A percentile compares a stretch with the other conserved stretches of the same genome.
phyloP scores from a whole-genome alignment of 1,284 basidiomycete genomes.

The Sporisorium iseilematis-ciliati region DNA sequence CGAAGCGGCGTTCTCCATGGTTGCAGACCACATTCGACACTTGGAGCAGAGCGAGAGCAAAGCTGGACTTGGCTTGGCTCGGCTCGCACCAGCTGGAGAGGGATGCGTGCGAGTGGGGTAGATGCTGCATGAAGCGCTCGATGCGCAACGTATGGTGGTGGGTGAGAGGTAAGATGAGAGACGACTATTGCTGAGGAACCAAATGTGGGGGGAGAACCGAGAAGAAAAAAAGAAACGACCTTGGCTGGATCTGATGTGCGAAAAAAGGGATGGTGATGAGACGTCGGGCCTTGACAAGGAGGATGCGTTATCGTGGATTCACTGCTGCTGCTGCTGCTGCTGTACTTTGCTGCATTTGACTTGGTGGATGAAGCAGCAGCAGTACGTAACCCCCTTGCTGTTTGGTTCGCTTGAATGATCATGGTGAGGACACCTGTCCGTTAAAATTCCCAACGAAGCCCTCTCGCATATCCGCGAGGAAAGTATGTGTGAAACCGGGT shows the following conservation, averaged over 20 bases:
- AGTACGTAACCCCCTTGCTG: conserved; percentile 32
- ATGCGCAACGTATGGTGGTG: conserved; percentile 1
- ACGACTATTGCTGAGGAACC: conserved; percentile 10
- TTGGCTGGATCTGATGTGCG: conserved; percentile 22
- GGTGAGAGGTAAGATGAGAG: neutral
- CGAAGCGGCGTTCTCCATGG: neutral
- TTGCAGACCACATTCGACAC: conserved; percentile 1
- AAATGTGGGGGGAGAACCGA: neutral
- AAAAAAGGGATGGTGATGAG: conserved; percentile 14
- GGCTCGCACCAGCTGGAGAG: neutral
- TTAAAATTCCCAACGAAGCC: conserved; percentile 48
- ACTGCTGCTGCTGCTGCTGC: conserved; percentile 5
- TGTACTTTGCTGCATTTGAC: conserved; percentile 14
- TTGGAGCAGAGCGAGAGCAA: neutral
- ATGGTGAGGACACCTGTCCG: conserved; percentile 41
- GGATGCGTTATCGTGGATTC: conserved; percentile 1
- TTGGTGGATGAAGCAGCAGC: conserved; percentile 8
- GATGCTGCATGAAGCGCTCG: conserved; percentile 1
- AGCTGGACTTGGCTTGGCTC: neutral
- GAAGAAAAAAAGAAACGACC: conserved; percentile 16
- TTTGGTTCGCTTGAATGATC: conserved; percentile 30
- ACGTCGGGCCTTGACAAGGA: conserved; percentile 41
- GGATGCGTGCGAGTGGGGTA: neutral
- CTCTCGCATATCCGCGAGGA: conserved; percentile 61
- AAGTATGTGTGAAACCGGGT: conserved; percentile 16